Evolutionary conservation across 352 stramenopile genomes (phyloP).

Genomic region (Phytophthora foliorum): DNA sequence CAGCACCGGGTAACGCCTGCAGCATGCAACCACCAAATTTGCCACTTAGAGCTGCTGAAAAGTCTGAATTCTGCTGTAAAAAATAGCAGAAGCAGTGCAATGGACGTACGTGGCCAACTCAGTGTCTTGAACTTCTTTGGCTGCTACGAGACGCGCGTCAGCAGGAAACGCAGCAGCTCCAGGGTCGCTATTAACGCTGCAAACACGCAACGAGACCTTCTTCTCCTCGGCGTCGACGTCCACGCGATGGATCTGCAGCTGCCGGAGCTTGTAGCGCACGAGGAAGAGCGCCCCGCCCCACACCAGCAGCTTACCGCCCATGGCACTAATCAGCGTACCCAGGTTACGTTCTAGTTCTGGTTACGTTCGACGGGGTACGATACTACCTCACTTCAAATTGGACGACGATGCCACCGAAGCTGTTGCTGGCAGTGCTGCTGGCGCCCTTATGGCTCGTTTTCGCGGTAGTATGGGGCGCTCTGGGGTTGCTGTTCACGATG

Average conservation of each 20-base stretch:
- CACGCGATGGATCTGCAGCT: conserved; percentile 40
- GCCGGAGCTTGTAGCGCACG: conserved; percentile 27
- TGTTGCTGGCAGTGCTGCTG: conserved; percentile 20
- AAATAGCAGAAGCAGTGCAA: not conserved
- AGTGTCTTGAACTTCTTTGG: conserved; percentile 48
- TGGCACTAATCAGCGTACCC: conserved; percentile 12
- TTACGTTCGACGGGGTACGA: not conserved
- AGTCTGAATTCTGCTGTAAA: not conserved
- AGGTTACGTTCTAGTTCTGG: not conserved
- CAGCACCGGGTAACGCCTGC: conserved; percentile 39
- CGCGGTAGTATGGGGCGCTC: conserved; percentile 17
- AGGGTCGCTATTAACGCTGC: conserved; percentile 8
- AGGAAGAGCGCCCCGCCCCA: conserved; percentile 44
- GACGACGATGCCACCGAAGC: conserved; percentile 12
- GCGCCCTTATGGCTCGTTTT: conserved; percentile 26
- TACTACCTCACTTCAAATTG: conserved; percentile 9
- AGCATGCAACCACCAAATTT: not conserved
- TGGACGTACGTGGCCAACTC: conserved; percentile 50
- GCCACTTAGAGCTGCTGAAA: not conserved
- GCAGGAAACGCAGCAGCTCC: conserved; percentile 26
- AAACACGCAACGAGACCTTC: conserved; percentile 23
- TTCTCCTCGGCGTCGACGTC: conserved; percentile 29
- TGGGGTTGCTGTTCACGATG: conserved; percentile 35
- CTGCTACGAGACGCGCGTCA: conserved; percentile 45
- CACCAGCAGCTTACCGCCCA: conserved; percentile 30